phyloP scores from a whole-genome alignment of 169 alveolate species.

The Plasmodium berghei region DNA sequence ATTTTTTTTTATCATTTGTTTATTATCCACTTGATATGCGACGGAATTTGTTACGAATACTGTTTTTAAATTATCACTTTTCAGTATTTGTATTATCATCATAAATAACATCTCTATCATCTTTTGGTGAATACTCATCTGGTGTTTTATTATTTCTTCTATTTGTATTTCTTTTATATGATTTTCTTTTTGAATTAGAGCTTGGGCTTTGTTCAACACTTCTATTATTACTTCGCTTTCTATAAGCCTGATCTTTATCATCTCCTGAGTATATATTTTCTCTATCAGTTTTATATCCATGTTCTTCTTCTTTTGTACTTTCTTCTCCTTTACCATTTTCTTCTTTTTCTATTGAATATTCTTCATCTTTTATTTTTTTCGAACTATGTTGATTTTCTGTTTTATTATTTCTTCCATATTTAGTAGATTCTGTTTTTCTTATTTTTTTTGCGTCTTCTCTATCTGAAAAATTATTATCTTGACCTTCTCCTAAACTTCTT shows the following conservation, averaged over 20 bases:
- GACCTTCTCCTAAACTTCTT: not conserved
- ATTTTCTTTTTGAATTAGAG: conserved; percentile 15
- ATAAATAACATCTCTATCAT: conserved; percentile 12
- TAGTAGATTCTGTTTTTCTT: not conserved
- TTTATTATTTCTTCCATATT: conserved; percentile 3
- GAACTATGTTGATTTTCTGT: not conserved
- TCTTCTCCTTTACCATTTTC: conserved; percentile 25
- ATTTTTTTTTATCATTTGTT: not conserved
- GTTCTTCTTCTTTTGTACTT: conserved; percentile 22
- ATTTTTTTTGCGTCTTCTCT: too few relatives aligned
- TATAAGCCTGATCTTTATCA: conserved; percentile 5
- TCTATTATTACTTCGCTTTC: not conserved
- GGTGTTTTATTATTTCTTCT: conserved; percentile 7
- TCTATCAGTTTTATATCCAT: conserved; percentile 33
- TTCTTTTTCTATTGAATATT: conserved; percentile 26
- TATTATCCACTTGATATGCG: conserved; percentile 19
- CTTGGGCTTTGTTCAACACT: conserved; percentile 10
- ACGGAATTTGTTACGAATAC: conserved; percentile 16
- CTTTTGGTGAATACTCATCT: conserved; percentile 9
- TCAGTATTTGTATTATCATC: conserved; percentile 19
- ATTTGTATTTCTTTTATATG: conserved; percentile 13
- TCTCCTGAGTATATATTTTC: conserved; percentile 7
- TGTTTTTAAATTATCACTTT: conserved; percentile 17
- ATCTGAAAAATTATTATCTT: too few relatives aligned
- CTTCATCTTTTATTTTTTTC: conserved; percentile 5